Percentiles rank a stretch among this genome's conserved stretches.
phyloP scores from a whole-genome alignment of 345 rosid species.

The Nasturtium officinale region DNA sequence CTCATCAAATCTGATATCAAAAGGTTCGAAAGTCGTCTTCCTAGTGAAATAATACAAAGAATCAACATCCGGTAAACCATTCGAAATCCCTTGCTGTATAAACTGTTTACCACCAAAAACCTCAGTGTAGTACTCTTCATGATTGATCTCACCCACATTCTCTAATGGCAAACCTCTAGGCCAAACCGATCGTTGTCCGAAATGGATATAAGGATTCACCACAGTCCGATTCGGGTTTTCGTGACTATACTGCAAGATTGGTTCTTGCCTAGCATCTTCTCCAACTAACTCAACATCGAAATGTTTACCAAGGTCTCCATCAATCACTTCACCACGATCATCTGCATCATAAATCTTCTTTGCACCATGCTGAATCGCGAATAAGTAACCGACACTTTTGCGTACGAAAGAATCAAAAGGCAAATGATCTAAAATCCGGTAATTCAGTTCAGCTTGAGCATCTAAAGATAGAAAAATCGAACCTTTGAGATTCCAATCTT shows the following conservation, averaged over 20 bases:
- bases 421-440: conserved; percentile 63
- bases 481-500: conserved; percentile 88
- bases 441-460: conserved; percentile 71
- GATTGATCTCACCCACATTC: conserved; percentile 81
- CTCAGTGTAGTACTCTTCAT: conserved; percentile 88
- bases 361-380: conserved; percentile 95
- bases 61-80: conserved; percentile 96
- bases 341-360: conserved; percentile 90
- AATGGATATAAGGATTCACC: conserved; percentile 89
- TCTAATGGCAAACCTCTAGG: conserved; percentile 96
- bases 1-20: conserved; percentile 86
- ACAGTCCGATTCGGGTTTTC: conserved; percentile 78
- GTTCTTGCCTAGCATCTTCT: conserved; percentile 82
- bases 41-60: conserved; percentile 89
- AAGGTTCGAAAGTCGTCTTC: conserved; percentile 71
- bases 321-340: conserved; percentile 87
- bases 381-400: conserved; percentile 85
- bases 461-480: conserved; percentile 80
- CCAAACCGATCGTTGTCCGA: conserved; percentile 97
- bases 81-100: conserved; percentile 93
- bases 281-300: conserved; percentile 89
- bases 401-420: conserved; percentile 81
- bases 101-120: conserved; percentile 89
- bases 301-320: conserved; percentile 79
- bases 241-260: conserved; percentile 83